These are phyloP conservation scores for Boeremia lycopersici DNA, from an alignment of 2,329 filamentous ascomycete genomes.

Conservation along the genomic window DNA sequence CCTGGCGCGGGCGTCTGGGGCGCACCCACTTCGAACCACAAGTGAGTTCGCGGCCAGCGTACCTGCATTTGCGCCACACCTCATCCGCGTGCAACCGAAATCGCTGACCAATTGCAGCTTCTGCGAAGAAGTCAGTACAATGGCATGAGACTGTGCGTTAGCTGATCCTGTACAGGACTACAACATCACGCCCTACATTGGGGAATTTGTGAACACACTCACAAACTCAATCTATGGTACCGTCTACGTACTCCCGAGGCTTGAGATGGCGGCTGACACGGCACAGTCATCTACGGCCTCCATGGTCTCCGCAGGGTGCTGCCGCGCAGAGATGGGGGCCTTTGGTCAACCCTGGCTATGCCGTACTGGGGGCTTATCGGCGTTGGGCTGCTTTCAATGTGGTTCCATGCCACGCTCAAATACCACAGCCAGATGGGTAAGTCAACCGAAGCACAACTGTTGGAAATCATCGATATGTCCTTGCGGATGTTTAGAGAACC, in stretches of 20 bases:
- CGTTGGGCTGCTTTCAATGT: slow-evolving; percentile 51
- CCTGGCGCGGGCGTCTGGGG: slow-evolving; percentile 34
- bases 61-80: slow-evolving; percentile 12
- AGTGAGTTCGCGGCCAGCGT: slow-evolving; percentile 30
- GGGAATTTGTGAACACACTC: slow-evolving; percentile 60
- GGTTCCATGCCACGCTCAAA: slow-evolving; percentile 54
- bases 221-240: slow-evolving; percentile 59
- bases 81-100: neutral
- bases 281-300: slow-evolving; percentile 44
- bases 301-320: slow-evolving; percentile 39
- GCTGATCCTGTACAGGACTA: slow-evolving; percentile 55
- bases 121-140: slow-evolving; percentile 38
- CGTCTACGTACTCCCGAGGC: neutral
- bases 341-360: slow-evolving; percentile 42
- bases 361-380: slow-evolving; percentile 53
- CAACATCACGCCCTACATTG: slow-evolving; percentile 58
- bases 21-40: slow-evolving; percentile 40
- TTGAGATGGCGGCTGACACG: neutral
- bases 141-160: neutral
- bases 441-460: neutral
- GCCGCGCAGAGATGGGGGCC: slow-evolving; percentile 32
- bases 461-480: neutral
- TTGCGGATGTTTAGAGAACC: neutral
- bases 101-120: slow-evolving; percentile 36
- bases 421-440: slow-evolving; percentile 56